Percentiles rank a stretch among this genome's conserved stretches.
These are phyloP conservation scores for Trichoderma simmonsii DNA, from an alignment of 2,329 filamentous ascomycete species.

Conservation along the genomic window DNA sequence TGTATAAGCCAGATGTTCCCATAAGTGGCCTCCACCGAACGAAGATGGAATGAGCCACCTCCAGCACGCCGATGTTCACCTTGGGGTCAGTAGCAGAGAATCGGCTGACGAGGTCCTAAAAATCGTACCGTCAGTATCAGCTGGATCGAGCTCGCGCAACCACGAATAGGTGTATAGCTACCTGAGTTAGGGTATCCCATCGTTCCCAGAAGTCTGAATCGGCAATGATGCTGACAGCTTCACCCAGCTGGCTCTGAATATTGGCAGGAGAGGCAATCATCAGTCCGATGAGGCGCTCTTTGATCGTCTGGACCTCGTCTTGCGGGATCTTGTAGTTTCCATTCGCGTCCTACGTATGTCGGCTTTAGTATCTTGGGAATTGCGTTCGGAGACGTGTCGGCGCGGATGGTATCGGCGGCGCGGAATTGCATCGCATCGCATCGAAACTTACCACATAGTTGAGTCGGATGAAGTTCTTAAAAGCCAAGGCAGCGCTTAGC, in stretches of 20 bases:
- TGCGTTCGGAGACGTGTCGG: not conserved
- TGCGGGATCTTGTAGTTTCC: constrained; percentile 84
- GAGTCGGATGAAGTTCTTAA: constrained; percentile 96
- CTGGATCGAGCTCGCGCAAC: not conserved
- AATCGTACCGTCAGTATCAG: not conserved
- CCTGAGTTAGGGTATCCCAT: constrained; percentile 93
- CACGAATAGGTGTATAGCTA: constrained; percentile 31
- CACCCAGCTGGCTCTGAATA: constrained; percentile 90
- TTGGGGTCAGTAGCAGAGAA: constrained; percentile 78
- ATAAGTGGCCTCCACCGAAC: constrained; percentile 93
- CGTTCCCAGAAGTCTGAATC: constrained; percentile 96
- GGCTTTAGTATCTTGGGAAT: not conserved
- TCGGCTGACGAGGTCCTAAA: constrained; percentile 78
- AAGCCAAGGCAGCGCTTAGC: constrained; percentile 84
- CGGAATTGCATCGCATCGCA: constrained; percentile 33
- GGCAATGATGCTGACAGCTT: constrained; percentile 94
- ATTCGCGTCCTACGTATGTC: constrained; percentile 69
- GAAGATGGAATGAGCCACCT: constrained; percentile 98
- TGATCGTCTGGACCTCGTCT: constrained; percentile 85
- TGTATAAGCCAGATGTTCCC: constrained; percentile 86
- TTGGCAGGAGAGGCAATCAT: constrained; percentile 90
- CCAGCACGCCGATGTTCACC: constrained; percentile 89
- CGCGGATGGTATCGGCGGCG: not conserved
- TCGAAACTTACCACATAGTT: constrained; percentile 74
- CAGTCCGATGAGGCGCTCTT: constrained; percentile 88